Conservation (phyloP, 306 rosid genomes). For the Delonix regia region DNA sequence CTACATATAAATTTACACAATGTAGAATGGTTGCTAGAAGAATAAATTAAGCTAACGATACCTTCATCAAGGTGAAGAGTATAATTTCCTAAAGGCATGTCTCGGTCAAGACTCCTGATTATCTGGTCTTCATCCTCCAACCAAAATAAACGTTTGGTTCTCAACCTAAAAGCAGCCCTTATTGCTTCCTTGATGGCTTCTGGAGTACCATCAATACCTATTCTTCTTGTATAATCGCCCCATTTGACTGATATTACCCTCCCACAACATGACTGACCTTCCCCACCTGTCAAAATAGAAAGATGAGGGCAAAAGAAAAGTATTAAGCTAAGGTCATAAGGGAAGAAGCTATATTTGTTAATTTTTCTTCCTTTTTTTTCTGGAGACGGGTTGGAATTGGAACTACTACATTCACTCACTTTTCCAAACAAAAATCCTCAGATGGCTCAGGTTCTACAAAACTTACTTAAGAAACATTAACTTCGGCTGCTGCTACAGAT, state of each 20-base stretch:
- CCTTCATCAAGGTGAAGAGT: slow-evolving; percentile 97
- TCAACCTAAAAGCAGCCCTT: slow-evolving; percentile 85
- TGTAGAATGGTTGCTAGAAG: not conserved
- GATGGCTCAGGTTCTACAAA: not conserved
- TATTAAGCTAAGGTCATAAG: slow-evolving; percentile 2
- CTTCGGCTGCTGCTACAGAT: not conserved
- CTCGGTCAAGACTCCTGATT: slow-evolving; percentile 86
- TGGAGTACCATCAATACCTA: slow-evolving; percentile 85
- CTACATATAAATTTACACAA: not conserved
- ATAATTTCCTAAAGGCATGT: slow-evolving; percentile 94
- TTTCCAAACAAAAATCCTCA: not conserved
- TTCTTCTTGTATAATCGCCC: slow-evolving; percentile 88
- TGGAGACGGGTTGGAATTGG: not conserved
- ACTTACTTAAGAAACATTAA: slow-evolving; percentile 6
- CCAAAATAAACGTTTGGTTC: slow-evolving; percentile 95
- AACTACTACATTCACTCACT: not conserved
- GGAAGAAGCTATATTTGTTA: not conserved
- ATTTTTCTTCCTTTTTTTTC: not conserved
- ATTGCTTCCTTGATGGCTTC: slow-evolving; percentile 96
- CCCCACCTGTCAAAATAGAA: slow-evolving; percentile 64
- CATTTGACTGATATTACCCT: slow-evolving; percentile 93
- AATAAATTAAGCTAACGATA: slow-evolving; percentile 32
- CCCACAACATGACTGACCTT: slow-evolving; percentile 78
- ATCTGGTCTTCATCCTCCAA: slow-evolving; percentile 95
- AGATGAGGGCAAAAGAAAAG: slow-evolving; percentile 18